Evolutionary conservation across 2,329 filamentous ascomycete species (phyloP), one percentile per base, ranked within the genome.

Genomic region (Scedosporium boydii): DNA sequence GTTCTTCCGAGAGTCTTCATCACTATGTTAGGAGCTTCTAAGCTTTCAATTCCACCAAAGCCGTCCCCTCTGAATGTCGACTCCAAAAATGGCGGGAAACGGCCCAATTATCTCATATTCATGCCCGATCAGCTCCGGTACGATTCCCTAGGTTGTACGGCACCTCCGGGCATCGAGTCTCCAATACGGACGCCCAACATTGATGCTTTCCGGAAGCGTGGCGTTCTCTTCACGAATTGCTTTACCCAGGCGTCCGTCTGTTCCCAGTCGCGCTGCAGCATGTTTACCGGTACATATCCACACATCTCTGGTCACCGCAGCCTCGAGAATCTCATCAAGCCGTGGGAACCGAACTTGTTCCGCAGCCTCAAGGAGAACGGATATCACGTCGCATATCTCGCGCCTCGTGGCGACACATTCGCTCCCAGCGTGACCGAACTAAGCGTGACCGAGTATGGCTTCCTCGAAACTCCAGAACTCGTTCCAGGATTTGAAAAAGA

Each of bases 101-200:
- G 65, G 16, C 71, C 74, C 14, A 78, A 78, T 61, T 71, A 74
- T 27, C 67, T 77, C 59, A 75, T 79, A 6, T 80, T 79, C 64
- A 79, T 80, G 77, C 78, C 77, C 3, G 77, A 80, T 58, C 78
- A 80, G 67, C 69, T 80, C 3, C 74, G 77, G 9, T 78, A 76
- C 55, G 78, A 80, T 65, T 73, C 76, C 1, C 67, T 79, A 0
- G 73, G 73, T 0, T 77, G 73, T 55, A 71, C 71, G 2, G 69
- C 67, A 2, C 14, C 14, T 2, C 68, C 68, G 4, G 46, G 68
- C 0, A 66, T 64, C 0, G 63, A 26, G 23, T 23, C 23, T 23
- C 23, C 23, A 3, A 64, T 77, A 26, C 69, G 70, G 34, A 78
- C 75, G 0, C 75, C 74, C 10, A 77, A 78, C 58, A 76, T 78